Conservation (phyloP, 148 eudicot genomes). For the Drosera capensis region DNA sequence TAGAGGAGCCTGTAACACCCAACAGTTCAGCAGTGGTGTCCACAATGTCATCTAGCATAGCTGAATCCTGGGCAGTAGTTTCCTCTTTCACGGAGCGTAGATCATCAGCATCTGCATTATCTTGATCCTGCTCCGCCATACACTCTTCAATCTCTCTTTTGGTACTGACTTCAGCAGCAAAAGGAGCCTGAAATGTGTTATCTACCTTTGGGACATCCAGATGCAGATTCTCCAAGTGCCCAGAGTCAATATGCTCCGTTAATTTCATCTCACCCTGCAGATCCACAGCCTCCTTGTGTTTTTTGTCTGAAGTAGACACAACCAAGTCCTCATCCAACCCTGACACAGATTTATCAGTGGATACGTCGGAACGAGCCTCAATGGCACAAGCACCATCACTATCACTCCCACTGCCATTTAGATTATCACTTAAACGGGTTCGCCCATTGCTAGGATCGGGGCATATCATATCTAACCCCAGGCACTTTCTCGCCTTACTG, state of each 20-base stretch:
- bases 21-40: conserved; percentile 4
- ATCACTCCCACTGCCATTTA: conserved; percentile 46
- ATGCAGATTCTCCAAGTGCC: conserved; percentile 9
- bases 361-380: conserved; percentile 31
- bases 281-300: conserved; percentile 13
- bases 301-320: conserved; percentile 13
- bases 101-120: neutral
- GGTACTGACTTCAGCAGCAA: conserved; percentile 9
- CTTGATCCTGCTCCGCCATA: neutral
- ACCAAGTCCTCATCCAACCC: conserved; percentile 38
- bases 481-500: conserved; percentile 64
- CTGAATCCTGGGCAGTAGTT: conserved; percentile 1
- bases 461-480: conserved; percentile 42
- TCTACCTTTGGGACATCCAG: conserved; percentile 13
- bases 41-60: too few relatives aligned
- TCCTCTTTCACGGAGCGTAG: neutral
- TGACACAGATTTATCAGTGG: conserved; percentile 36
- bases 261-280: conserved; percentile 15
- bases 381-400: conserved; percentile 47
- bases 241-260: conserved; percentile 11
- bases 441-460: conserved; percentile 18
- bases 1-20: neutral
- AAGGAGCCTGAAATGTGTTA: conserved; percentile 7
- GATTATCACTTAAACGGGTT: conserved; percentile 20
- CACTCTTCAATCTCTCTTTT: conserved; percentile 7